These are phyloP conservation scores for Zymoseptoria pseudotritici DNA, from an alignment of 2,329 filamentous ascomycete species.

Conservation along the genomic window DNA sequence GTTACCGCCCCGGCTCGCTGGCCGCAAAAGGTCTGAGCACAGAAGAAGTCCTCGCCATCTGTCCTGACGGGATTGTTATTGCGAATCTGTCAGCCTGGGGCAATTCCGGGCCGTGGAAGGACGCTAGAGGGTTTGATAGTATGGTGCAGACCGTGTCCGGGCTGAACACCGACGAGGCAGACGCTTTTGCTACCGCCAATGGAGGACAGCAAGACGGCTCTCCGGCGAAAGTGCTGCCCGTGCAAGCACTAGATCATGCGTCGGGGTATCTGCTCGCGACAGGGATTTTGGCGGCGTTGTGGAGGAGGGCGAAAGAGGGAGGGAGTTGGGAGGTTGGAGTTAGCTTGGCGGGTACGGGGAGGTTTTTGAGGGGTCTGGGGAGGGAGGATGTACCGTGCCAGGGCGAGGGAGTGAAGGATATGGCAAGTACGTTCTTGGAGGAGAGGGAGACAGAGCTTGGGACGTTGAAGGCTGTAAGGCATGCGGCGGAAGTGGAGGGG, in stretches of 20 bases:
- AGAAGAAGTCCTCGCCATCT: constrained; percentile 32
- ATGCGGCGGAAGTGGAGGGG: constrained; percentile 43
- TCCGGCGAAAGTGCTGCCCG: constrained; percentile 36
- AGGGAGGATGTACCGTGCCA: constrained; percentile 47
- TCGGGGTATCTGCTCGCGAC: constrained; percentile 49
- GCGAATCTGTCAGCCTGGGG: constrained; percentile 51
- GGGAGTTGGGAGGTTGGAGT: constrained; percentile 48
- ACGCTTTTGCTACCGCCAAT: constrained; percentile 30
- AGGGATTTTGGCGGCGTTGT: constrained; percentile 47
- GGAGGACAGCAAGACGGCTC: constrained; percentile 30
- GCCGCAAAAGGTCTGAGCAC: constrained; percentile 37
- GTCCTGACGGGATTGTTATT: constrained; percentile 39
- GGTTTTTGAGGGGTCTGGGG: constrained; percentile 49
- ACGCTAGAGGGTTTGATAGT: constrained; percentile 48
- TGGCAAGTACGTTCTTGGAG: constrained; percentile 36
- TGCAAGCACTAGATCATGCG: constrained; percentile 51
- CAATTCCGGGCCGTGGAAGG: constrained; percentile 39
- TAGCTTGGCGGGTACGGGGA: constrained; percentile 49
- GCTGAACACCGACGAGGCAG: constrained; percentile 50
- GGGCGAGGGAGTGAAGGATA: constrained; percentile 37
- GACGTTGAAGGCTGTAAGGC: constrained; percentile 40
- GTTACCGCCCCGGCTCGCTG: constrained; percentile 43
- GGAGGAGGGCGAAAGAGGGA: constrained; percentile 39
- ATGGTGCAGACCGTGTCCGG: constrained; percentile 50
- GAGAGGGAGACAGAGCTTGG: constrained; percentile 42